phyloP scores from a whole-genome alignment of 257 asterid species.

The Solanum chiquidenum region DNA sequence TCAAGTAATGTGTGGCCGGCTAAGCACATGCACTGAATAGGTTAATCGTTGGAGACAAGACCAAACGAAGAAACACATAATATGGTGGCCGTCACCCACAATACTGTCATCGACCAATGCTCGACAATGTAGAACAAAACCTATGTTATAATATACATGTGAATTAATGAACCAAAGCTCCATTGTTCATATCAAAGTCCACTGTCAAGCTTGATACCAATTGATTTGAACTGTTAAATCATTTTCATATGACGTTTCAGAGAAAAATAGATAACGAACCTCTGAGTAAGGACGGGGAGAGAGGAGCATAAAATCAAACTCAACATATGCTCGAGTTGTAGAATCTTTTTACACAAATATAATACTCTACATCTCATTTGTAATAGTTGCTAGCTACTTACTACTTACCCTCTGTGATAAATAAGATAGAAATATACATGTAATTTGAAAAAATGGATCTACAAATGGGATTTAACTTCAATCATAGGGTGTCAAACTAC shows the following conservation, averaged over 20 bases:
- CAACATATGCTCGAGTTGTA: background rate
- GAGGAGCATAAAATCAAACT: background rate
- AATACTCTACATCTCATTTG: background rate
- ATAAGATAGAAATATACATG: slow-evolving; percentile 6
- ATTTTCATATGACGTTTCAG: background rate
- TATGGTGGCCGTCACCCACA: background rate
- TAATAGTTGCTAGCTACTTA: background rate
- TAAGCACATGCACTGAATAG: background rate
- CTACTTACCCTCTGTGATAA: background rate
- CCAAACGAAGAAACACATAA: background rate
- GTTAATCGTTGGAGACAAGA: background rate
- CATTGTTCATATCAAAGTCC: background rate
- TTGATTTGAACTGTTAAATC: background rate
- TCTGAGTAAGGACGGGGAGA: background rate
- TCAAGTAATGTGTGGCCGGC: background rate
- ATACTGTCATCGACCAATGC: background rate
- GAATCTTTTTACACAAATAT: background rate
- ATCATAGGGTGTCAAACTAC: slow-evolving; percentile 5
- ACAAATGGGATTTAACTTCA: slow-evolving; percentile 13
- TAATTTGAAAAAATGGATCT: background rate
- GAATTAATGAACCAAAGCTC: background rate
- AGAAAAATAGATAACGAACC: background rate
- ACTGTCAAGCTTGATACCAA: background rate
- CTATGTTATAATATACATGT: background rate
- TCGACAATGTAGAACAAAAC: background rate